These are phyloP conservation scores for Opeltia flavorubescens DNA, from an alignment of 495 filamentous ascomycete species.

Conservation along the genomic window DNA sequence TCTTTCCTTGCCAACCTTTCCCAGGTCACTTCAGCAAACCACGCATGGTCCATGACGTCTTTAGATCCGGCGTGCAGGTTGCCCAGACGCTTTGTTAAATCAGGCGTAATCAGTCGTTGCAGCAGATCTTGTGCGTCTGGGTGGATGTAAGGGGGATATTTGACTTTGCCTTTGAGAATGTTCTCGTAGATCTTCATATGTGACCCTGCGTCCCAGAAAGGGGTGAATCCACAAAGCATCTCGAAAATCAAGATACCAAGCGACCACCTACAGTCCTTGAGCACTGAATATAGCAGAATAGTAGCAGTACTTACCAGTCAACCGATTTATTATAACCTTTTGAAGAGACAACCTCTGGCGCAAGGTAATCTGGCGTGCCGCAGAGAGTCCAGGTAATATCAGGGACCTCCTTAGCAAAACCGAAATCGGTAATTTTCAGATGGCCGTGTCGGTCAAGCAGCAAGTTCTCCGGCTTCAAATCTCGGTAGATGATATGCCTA, in stretches of 20 bases:
- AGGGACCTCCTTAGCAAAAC: slow-evolving; percentile 94
- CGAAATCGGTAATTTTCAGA: slow-evolving; percentile 97
- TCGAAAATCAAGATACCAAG: slow-evolving; percentile 96
- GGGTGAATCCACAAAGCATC: slow-evolving; percentile 97
- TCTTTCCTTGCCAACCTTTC: slow-evolving; percentile 85
- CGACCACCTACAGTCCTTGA: slow-evolving; percentile 61
- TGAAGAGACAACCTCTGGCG: slow-evolving; percentile 89
- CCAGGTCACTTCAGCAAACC: slow-evolving; percentile 98
- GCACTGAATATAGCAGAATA: neutral
- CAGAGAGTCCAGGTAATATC: slow-evolving; percentile 99
- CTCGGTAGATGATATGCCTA: slow-evolving; percentile 91
- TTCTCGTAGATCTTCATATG: slow-evolving; percentile 99
- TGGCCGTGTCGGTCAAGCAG: slow-evolving; percentile 92
- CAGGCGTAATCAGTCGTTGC: slow-evolving; percentile 80
- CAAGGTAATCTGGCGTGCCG: slow-evolving; percentile 96
- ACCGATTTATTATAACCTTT: slow-evolving; percentile 99
- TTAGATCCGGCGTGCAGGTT: slow-evolving; percentile 85
- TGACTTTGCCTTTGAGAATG: slow-evolving; percentile 82
- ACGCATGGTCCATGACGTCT: slow-evolving; percentile 88
- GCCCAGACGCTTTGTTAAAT: slow-evolving; percentile 87
- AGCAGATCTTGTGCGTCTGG: slow-evolving; percentile 87
- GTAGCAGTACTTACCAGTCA: slow-evolving; percentile 60
- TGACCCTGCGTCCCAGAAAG: slow-evolving; percentile 94
- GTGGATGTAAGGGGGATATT: slow-evolving; percentile 91
- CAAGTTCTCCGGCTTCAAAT: slow-evolving; percentile 93